A percentile compares a stretch with the other conserved stretches of the same genome.
Conservation (phyloP, 805 yeast genomes). For the Saccharomycopsis olivae region DNA sequence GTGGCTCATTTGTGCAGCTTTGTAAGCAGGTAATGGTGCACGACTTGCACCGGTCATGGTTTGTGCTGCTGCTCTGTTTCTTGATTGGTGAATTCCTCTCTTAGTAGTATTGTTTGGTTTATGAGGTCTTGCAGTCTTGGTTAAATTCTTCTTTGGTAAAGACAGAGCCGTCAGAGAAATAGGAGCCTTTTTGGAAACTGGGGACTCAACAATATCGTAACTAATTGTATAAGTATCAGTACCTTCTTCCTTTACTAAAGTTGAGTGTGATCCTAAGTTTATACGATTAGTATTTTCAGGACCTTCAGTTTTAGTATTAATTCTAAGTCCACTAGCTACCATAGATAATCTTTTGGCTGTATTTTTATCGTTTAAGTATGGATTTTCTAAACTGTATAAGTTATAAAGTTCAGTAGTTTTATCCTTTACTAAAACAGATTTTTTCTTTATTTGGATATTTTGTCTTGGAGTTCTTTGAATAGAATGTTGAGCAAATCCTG, state of each 20-base stretch:
- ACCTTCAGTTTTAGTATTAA: background rate
- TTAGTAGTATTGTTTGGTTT: background rate
- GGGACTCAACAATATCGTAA: slow-evolving; percentile 7
- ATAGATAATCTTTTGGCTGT: background rate
- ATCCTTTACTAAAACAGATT: slow-evolving; percentile 11
- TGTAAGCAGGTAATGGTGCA: slow-evolving; percentile 7
- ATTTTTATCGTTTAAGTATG: slow-evolving; percentile 4
- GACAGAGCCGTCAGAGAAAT: too few relatives aligned
- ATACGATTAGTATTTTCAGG: background rate
- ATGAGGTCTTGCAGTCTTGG: background rate
- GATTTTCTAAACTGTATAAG: slow-evolving; percentile 14
- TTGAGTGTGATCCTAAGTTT: background rate
- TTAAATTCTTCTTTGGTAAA: too few relatives aligned
- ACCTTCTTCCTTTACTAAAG: slow-evolving; percentile 3
- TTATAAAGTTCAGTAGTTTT: slow-evolving; percentile 5
- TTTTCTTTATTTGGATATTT: slow-evolving; percentile 10
- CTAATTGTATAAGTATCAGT: slow-evolving; percentile 5
- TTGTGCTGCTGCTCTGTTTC: background rate
- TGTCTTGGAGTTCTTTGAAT: background rate
- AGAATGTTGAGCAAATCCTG: too few relatives aligned
- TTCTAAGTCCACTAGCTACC: slow-evolving; percentile 2
- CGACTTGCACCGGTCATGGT: background rate
- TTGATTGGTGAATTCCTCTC: background rate
- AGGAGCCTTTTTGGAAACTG: background rate
- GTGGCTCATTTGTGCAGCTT: slow-evolving; percentile 8